Evolutionary conservation across 1,284 basidiomycete species (phyloP), one percentile per base, ranked within the genome.

Genomic region (Wallemia ichthyophaga): DNA sequence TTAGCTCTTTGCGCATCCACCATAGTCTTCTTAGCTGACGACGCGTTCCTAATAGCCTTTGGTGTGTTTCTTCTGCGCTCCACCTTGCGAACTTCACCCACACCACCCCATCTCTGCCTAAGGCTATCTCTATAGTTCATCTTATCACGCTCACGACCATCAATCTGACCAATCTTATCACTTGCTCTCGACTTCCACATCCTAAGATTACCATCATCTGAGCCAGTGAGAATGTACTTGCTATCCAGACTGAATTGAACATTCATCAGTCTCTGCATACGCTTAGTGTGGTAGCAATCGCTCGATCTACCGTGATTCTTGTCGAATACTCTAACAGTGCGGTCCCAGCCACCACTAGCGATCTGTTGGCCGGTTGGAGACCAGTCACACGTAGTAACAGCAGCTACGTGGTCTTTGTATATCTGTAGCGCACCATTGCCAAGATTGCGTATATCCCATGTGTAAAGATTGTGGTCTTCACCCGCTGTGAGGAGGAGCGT

Each of bases 381-480:
- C 86, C 86, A 91, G 64, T 88, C 85, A 65, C 86, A 89, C 59
- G 78, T 80, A 80, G 85, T 89, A 28, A 94, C 89, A 2, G 91
- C 88, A 0, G 88, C 86, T 15, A 96, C 91, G 69, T 99, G 94
- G 0, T 81, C 89, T 70, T 96, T 98, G 76, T 94, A 98, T 56
- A 98, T 86, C 65, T 94, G 86, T 1, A 81, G 85, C 1, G 94
- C 89, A 15, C 37, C 37, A 0, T 76, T 75, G 11, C 76, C 73
- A 58, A 99, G 75, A 61, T 85, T 80, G 55, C 92, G 79, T 62
- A 98, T 85, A 67, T 99, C 94, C 69, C 94, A 99, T 0, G 94
- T 96, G 71, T 98, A 98, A 48, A 98, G 74, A 66, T 96, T 95
- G 73, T 96, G 91, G 68, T 98, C 94, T 72, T 98, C 94, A 1